Evolutionary conservation across 192 early-diverging fungal species (phyloP).

Genomic region (Gigaspora rosea): DNA sequence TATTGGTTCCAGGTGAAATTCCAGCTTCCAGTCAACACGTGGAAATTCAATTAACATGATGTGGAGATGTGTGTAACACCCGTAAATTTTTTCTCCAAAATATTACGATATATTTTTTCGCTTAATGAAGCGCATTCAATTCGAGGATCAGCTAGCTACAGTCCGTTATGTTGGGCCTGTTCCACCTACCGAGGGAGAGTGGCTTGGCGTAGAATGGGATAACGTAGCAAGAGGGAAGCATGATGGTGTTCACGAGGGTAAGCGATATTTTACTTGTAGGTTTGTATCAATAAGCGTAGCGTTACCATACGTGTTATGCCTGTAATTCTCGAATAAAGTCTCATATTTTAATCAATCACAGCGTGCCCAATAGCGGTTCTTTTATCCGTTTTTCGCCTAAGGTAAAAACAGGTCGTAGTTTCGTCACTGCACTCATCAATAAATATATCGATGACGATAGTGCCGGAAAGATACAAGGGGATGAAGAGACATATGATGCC

Average conservation of each 20-base stretch:
- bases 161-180: slow-evolving; percentile 55
- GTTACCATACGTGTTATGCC: not conserved
- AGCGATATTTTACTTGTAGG: slow-evolving; percentile 57
- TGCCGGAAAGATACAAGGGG: slow-evolving; percentile 4
- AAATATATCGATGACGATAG: slow-evolving; percentile 42
- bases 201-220: slow-evolving; percentile 70
- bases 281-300: slow-evolving; percentile 22
- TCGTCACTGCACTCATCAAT: slow-evolving; percentile 46
- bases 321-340: not conserved
- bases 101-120: no score
- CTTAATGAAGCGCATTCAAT: slow-evolving; percentile 42
- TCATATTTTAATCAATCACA: slow-evolving; percentile 13
- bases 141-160: slow-evolving; percentile 44
- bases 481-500: slow-evolving; percentile 28
- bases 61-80: no score
- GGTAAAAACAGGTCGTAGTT: slow-evolving; percentile 42
- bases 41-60: no score
- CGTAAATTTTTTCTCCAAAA: no score
- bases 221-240: slow-evolving; percentile 60
- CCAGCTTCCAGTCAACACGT: no score
- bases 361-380: slow-evolving; percentile 51
- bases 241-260: slow-evolving; percentile 54
- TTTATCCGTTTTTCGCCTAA: slow-evolving; percentile 55
- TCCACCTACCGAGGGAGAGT: slow-evolving; percentile 48
- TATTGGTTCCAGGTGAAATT: no score